Evolutionary conservation across 179 eudicot genomes (phyloP).

Genomic region (Patellifolia procumbens): DNA sequence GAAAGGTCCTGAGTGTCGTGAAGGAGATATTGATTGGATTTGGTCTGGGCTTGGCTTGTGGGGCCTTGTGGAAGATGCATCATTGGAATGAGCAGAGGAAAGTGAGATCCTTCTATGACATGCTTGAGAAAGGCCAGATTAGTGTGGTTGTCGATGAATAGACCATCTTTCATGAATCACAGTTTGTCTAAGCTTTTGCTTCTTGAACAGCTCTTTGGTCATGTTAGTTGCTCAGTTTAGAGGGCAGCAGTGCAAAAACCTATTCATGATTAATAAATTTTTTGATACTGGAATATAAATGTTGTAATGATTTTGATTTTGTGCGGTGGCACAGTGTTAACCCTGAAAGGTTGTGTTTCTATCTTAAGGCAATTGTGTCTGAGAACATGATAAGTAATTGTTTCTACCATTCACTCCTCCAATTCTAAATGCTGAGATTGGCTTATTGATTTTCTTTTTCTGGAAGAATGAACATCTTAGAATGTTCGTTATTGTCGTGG

Average conservation of each 20-base stretch:
- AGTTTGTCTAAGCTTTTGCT: slow-evolving; percentile 12
- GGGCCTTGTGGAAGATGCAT: slow-evolving; percentile 43
- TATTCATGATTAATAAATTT: slow-evolving; percentile 28
- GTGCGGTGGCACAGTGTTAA: not conserved
- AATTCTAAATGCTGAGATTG: not conserved
- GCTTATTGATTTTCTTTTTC: no score
- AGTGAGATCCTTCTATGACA: slow-evolving; percentile 39
- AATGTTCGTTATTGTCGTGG: no score
- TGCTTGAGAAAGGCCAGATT: slow-evolving; percentile 50
- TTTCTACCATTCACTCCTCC: not conserved
- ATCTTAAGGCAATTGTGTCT: not conserved
- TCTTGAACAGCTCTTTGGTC: slow-evolving; percentile 11
- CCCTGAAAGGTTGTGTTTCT: not conserved
- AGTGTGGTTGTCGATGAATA: slow-evolving; percentile 43
- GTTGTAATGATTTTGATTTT: slow-evolving; percentile 15
- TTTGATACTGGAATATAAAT: not conserved
- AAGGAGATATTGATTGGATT: slow-evolving; percentile 40
- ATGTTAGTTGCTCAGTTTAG: slow-evolving; percentile 20
- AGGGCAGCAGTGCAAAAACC: slow-evolving; percentile 18
- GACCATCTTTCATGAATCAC: slow-evolving; percentile 13
- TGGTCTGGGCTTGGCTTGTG: slow-evolving; percentile 36
- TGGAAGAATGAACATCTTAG: no score
- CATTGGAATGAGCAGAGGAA: slow-evolving; percentile 49
- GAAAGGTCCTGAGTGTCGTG: slow-evolving; percentile 44
- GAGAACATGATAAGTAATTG: not conserved